Percentiles rank a stretch among this genome's conserved stretches.
These are phyloP conservation scores for Phyllosticta citribraziliensis DNA, from an alignment of 2,329 filamentous ascomycete genomes.

Conservation along the genomic window DNA sequence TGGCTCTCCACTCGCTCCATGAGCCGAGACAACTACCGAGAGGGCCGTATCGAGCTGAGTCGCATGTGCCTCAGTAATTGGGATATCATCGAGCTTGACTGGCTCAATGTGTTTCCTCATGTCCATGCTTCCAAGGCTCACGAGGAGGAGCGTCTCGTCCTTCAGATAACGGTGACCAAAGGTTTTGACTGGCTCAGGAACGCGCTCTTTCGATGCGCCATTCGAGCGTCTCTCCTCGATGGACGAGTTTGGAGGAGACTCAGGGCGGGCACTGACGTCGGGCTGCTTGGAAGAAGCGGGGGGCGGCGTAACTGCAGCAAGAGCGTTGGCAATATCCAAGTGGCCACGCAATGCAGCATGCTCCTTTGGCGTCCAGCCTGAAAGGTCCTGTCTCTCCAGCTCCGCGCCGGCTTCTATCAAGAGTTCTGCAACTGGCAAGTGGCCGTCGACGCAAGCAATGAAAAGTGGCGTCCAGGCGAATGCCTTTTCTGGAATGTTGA, in stretches of 20 bases:
- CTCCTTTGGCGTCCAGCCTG: constrained; percentile 89
- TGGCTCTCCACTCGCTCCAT: constrained; percentile 74
- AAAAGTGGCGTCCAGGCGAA: constrained; percentile 96
- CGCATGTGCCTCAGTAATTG: constrained; percentile 75
- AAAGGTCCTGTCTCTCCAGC: constrained; percentile 65
- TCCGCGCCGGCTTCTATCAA: constrained; percentile 72
- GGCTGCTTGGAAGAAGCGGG: constrained; percentile 21
- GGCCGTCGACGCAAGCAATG: constrained; percentile 83
- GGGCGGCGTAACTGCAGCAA: constrained; percentile 48
- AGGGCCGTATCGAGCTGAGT: constrained; percentile 92
- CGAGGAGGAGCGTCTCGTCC: constrained; percentile 78
- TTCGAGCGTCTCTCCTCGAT: constrained; percentile 38
- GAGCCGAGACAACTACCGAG: constrained; percentile 81
- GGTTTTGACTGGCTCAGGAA: constrained; percentile 75
- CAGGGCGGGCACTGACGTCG: constrained; percentile 17
- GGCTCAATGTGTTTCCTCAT: constrained; percentile 71
- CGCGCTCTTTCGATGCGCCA: constrained; percentile 35
- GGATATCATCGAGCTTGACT: constrained; percentile 80
- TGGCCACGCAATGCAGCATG: constrained; percentile 88
- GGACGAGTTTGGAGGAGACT: constrained; percentile 45
- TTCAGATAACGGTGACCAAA: constrained; percentile 94
- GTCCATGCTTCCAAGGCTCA: constrained; percentile 92
- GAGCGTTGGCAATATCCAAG: constrained; percentile 62
- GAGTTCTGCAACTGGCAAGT: constrained; percentile 62
- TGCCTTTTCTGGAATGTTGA: constrained; percentile 69